phyloP scores from a whole-genome alignment of 257 asterid species.

The Mentha longifolia region DNA sequence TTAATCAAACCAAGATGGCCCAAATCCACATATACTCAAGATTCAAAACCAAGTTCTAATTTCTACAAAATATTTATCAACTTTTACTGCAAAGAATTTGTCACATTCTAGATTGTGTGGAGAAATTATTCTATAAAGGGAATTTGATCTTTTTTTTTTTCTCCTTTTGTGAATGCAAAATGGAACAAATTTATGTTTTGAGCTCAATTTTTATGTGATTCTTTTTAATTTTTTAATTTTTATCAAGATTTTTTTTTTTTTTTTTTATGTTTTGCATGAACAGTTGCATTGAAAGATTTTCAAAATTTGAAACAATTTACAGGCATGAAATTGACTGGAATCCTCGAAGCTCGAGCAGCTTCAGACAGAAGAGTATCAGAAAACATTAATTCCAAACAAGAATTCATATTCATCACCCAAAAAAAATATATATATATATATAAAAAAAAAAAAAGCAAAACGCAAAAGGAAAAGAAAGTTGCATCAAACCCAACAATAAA shows the following conservation, averaged over 20 bases:
- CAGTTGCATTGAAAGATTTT: neutral
- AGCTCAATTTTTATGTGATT: too few relatives aligned
- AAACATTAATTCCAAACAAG: slow-evolving; percentile 17
- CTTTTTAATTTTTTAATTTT: too few relatives aligned
- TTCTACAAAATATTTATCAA: neutral
- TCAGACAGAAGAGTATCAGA: slow-evolving; percentile 16
- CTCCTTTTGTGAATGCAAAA: too few relatives aligned
- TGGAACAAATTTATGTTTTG: neutral
- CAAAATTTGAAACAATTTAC: neutral
- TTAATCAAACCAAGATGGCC: neutral
- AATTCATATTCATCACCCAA: slow-evolving; percentile 10
- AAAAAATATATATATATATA: neutral
- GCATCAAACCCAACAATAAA: slow-evolving; percentile 28
- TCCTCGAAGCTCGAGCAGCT: slow-evolving; percentile 26
- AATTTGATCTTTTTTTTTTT: too few relatives aligned
- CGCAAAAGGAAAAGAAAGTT: neutral
- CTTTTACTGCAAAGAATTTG: too few relatives aligned
- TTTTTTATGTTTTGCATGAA: neutral
- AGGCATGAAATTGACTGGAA: neutral
- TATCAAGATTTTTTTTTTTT: too few relatives aligned
- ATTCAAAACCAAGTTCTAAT: neutral
- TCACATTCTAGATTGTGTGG: neutral
- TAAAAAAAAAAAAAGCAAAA: neutral
- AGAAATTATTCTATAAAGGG: neutral
- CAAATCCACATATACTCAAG: neutral